phyloP scores from a whole-genome alignment of 345 rosid genomes.

The Populus simonii region DNA sequence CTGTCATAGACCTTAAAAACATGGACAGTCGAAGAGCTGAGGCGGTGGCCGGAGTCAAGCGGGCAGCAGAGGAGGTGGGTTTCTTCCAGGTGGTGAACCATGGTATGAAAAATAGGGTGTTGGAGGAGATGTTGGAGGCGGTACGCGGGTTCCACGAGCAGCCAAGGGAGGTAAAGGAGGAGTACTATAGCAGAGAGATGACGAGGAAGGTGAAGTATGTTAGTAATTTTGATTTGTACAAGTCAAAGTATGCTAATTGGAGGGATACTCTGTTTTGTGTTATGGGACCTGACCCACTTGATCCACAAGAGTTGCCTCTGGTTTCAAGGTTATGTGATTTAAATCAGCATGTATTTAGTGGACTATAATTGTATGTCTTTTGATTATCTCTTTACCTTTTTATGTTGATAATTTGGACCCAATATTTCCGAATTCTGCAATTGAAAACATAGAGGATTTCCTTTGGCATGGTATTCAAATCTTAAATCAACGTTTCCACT shows the following conservation, averaged over 20 bases:
- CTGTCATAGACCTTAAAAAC: constrained; percentile 14
- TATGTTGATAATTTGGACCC: too few relatives aligned
- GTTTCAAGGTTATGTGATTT: constrained; percentile 15
- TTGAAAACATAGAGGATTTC: not conserved
- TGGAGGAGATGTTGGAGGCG: constrained; percentile 14
- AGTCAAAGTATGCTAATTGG: constrained; percentile 19
- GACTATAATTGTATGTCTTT: not conserved
- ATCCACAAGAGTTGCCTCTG: constrained; percentile 14
- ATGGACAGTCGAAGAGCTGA: not conserved
- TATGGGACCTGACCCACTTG: constrained; percentile 11
- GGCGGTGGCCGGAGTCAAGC: not conserved
- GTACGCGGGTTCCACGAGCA: constrained; percentile 18
- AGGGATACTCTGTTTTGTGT: constrained; percentile 15
- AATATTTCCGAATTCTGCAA: too few relatives aligned
- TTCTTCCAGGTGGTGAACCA: constrained; percentile 26
- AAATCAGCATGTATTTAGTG: not conserved
- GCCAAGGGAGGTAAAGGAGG: not conserved
- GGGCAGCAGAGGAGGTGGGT: constrained; percentile 11
- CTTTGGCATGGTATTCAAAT: not conserved
- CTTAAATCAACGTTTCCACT: not conserved
- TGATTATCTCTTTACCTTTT: not conserved
- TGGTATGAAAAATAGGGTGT: not conserved
- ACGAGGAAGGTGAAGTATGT: not conserved
- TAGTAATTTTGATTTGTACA: constrained; percentile 13
- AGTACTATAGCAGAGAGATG: not conserved